Evolutionary conservation across 495 filamentous ascomycete genomes (phyloP).

Genomic region (Hypoxylon lienhwacheense): DNA sequence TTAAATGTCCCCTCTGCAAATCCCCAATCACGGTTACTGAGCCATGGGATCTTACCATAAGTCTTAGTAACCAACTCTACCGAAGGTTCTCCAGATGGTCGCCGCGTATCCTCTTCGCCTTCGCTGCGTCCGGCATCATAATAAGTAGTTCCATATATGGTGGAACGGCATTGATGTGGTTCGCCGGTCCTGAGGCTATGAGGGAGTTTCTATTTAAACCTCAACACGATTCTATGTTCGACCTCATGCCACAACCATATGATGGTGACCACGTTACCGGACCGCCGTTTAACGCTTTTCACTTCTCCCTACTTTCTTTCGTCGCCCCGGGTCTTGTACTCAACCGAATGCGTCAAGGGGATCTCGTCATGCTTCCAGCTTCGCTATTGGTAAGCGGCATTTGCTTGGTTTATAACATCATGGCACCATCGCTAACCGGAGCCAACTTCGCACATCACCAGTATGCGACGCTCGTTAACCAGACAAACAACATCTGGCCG

Average conservation of each 20-base stretch:
- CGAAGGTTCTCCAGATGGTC: conserved; percentile 58
- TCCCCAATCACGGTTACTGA: conserved; percentile 72
- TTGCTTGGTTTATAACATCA: background rate
- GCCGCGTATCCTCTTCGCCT: conserved; percentile 59
- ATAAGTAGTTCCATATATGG: conserved; percentile 48
- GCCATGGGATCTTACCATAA: conserved; percentile 68
- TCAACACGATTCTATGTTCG: background rate
- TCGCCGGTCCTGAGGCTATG: conserved; percentile 42
- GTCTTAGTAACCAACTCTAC: conserved; percentile 58
- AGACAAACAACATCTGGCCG: conserved; percentile 60
- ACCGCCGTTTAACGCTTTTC: conserved; percentile 23
- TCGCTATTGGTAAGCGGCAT: conserved; percentile 40
- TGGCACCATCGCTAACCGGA: conserved; percentile 1
- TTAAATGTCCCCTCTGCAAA: conserved; percentile 88
- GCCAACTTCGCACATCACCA: conserved; percentile 7
- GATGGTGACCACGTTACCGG: too few relatives aligned
- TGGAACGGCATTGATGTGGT: conserved; percentile 36
- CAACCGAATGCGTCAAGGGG: conserved; percentile 37
- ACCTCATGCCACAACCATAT: conserved; percentile 7
- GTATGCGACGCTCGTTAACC: conserved; percentile 32
- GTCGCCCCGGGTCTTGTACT: conserved; percentile 48
- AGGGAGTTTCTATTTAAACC: conserved; percentile 32
- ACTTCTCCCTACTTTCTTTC: conserved; percentile 34
- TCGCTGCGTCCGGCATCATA: conserved; percentile 56
- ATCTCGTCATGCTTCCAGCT: conserved; percentile 39